Evolutionary conservation across 495 filamentous ascomycete genomes (phyloP).

Genomic region (Aspergillus olivimuriae): DNA sequence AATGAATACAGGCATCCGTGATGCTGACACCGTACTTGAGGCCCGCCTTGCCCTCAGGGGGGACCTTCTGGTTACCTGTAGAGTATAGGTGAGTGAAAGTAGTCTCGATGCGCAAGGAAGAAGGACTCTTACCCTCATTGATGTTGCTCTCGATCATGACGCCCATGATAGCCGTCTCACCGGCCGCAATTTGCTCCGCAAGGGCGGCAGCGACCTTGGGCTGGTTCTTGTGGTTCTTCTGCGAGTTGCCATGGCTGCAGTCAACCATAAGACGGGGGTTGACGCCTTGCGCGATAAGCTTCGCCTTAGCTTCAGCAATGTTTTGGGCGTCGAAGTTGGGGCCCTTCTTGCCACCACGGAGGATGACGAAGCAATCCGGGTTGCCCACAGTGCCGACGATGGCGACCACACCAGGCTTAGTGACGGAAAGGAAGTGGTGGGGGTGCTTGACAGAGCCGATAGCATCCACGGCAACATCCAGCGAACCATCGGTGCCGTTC

Average conservation of each 20-base stretch:
- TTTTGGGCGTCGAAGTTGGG: constrained; percentile 90
- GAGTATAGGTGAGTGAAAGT: constrained; percentile 5
- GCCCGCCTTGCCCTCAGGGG: constrained; percentile 76
- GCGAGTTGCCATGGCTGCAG: constrained; percentile 94
- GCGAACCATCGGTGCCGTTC: constrained; percentile 92
- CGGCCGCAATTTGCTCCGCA: constrained; percentile 75
- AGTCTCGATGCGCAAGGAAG: background rate
- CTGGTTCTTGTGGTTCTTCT: constrained; percentile 96
- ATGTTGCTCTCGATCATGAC: constrained; percentile 99
- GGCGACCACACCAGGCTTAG: constrained; percentile 92
- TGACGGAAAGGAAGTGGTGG: constrained; percentile 97
- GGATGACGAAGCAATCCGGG: constrained; percentile 96
- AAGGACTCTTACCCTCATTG: constrained; percentile 63
- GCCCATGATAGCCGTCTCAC: constrained; percentile 87
- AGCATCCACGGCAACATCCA: constrained; percentile 90
- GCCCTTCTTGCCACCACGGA: constrained; percentile 86
- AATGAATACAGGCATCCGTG: constrained; percentile 94
- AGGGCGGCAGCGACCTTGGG: constrained; percentile 83
- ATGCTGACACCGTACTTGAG: constrained; percentile 96
- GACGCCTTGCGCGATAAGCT: constrained; percentile 59
- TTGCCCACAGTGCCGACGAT: constrained; percentile 96
- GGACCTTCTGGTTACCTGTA: constrained; percentile 84
- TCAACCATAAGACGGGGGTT: constrained; percentile 88
- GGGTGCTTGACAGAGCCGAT: constrained; percentile 90
- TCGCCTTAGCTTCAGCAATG: constrained; percentile 68